Conservation (phyloP, 345 rosid genomes). For the Tarenaya hassleriana region DNA sequence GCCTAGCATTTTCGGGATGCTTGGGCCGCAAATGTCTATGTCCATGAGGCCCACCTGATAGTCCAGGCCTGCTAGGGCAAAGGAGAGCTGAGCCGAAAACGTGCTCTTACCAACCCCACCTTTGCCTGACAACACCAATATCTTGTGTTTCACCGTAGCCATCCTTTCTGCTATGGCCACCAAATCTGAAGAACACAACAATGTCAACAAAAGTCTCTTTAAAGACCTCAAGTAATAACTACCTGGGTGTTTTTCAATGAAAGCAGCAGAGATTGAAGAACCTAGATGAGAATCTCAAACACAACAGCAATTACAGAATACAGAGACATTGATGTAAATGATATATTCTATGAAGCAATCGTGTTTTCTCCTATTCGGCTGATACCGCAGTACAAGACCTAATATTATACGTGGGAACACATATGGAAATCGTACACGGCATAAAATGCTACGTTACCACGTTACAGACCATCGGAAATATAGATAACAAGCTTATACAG, state of each 20-base stretch:
- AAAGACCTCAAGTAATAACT: not conserved
- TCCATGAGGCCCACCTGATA: conserved; percentile 89
- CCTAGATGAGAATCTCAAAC: not conserved
- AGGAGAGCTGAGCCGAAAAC: conserved; percentile 85
- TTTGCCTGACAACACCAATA: conserved; percentile 80
- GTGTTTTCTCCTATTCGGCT: too few species aligned
- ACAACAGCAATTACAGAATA: not conserved
- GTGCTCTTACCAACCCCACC: conserved; percentile 99
- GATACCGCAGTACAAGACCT: too few species aligned
- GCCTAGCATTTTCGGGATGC: conserved; percentile 95
- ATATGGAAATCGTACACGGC: too few species aligned
- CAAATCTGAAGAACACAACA: conserved; percentile 50
- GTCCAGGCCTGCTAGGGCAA: conserved; percentile 76
- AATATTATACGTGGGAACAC: too few species aligned
- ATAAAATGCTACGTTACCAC: too few species aligned
- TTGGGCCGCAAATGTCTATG: conserved; percentile 91
- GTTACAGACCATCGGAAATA: too few species aligned
- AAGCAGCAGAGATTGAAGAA: not conserved
- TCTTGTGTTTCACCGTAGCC: conserved; percentile 94
- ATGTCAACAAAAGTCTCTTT: not conserved
- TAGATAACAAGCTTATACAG: too few species aligned
- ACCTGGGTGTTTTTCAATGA: not conserved
- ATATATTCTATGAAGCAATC: too few species aligned
- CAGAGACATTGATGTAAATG: too few species aligned
- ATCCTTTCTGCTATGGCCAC: conserved; percentile 85